phyloP scores from a whole-genome alignment of 2,329 filamentous ascomycete species.

The Paramyrothecium roridum region DNA sequence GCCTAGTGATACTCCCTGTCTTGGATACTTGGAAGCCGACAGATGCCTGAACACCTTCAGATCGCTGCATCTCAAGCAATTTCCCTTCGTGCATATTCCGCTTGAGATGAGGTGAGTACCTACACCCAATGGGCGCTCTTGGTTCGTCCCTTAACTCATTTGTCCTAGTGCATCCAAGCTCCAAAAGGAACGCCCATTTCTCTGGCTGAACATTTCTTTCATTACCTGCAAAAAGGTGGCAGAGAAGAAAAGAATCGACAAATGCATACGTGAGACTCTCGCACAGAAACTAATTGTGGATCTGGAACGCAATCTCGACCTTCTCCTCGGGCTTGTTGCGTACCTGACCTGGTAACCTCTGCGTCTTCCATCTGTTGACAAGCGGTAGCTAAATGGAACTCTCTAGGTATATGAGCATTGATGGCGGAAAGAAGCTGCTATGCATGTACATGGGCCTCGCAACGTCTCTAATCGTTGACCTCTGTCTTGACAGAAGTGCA shows the following conservation, averaged over 20 bases:
- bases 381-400: neutral
- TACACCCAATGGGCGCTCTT: neutral
- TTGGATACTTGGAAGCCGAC: constrained; percentile 1
- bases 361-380: neutral
- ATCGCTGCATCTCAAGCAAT: constrained; percentile 17
- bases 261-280: constrained; percentile 13
- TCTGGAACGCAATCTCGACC: constrained; percentile 16
- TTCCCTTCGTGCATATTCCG: constrained; percentile 22
- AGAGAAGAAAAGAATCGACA: constrained; percentile 16
- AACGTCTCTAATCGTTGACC: constrained; percentile 11
- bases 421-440: constrained; percentile 8
- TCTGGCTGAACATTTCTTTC: constrained; percentile 32
- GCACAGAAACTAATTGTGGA: constrained; percentile 18
- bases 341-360: constrained; percentile 17
- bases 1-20: neutral
- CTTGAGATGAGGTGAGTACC: constrained; percentile 9
- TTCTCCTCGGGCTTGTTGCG: constrained; percentile 17
- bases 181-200: constrained; percentile 25
- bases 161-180: constrained; percentile 16
- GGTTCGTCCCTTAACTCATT: neutral
- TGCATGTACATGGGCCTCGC: constrained; percentile 9
- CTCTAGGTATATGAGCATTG: constrained; percentile 10
- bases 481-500: constrained; percentile 9
- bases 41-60: constrained; percentile 13
- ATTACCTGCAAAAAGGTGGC: constrained; percentile 14